phyloP scores from a whole-genome alignment of 345 rosid genomes.

The Populus ilicifolia region DNA sequence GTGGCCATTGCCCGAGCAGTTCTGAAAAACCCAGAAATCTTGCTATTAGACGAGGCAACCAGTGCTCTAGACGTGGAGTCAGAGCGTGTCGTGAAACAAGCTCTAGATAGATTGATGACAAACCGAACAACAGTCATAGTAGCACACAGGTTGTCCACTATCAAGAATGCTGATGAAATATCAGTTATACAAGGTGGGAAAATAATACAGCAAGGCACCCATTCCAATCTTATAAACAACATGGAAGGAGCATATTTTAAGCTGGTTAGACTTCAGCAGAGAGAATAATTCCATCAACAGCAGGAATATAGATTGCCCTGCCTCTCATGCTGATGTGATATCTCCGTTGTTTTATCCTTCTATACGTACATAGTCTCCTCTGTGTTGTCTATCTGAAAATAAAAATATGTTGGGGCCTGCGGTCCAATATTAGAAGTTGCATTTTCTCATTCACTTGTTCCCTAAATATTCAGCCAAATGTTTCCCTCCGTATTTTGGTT shows the following conservation, averaged over 20 bases:
- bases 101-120: conserved; percentile 68
- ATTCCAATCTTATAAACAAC: conserved; percentile 52
- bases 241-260: conserved; percentile 68
- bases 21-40: conserved; percentile 49
- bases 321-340: neutral
- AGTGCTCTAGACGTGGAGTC: conserved; percentile 59
- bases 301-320: neutral
- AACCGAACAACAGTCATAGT: conserved; percentile 73
- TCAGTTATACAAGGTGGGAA: conserved; percentile 69
- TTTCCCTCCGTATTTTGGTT: too few species aligned
- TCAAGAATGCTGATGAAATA: conserved; percentile 66
- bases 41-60: conserved; percentile 61
- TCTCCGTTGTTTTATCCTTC: neutral
- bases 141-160: conserved; percentile 81
- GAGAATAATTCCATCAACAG: conserved; percentile 25
- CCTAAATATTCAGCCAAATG: too few species aligned
- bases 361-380: too few species aligned
- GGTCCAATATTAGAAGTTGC: too few species aligned
- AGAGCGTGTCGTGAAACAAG: conserved; percentile 76
- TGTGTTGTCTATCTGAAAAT: too few species aligned
- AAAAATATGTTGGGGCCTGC: too few species aligned
- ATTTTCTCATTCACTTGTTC: too few species aligned
- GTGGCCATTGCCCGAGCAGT: conserved; percentile 57
- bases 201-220: conserved; percentile 76
- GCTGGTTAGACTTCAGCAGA: conserved; percentile 71